Percentiles rank a stretch among this genome's conserved stretches.
Evolutionary conservation across 306 rosid species (phyloP).

Genomic region (Fagus sylvatica): DNA sequence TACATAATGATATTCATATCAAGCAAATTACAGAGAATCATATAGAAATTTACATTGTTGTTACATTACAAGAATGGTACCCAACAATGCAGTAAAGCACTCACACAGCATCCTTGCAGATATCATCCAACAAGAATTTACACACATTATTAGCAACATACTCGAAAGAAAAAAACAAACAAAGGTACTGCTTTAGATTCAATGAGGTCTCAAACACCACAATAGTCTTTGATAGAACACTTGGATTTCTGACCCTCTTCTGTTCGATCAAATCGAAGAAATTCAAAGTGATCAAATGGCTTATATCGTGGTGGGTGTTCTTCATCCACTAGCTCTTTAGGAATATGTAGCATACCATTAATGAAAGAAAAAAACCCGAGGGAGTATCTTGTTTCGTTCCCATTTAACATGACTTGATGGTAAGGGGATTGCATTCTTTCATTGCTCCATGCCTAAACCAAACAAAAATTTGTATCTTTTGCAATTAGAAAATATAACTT

Average conservation of each 20-base stretch:
- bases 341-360: conserved; percentile 37
- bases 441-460: conserved; percentile 48
- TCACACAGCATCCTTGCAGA: too few species aligned
- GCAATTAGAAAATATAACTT: too few species aligned
- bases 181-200: too few species aligned
- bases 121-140: too few species aligned
- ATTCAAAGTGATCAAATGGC: conserved; percentile 38
- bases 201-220: conserved; percentile 26
- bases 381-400: conserved; percentile 37
- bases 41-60: too few species aligned
- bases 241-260: conserved; percentile 24
- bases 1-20: too few species aligned
- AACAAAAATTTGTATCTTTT: too few species aligned
- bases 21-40: too few species aligned
- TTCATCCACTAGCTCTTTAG: conserved; percentile 39
- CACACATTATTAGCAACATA: too few species aligned
- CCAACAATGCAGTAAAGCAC: too few species aligned
- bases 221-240: conserved; percentile 34
- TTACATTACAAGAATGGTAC: too few species aligned
- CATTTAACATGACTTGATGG: conserved; percentile 41
- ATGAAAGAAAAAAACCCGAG: conserved; percentile 41
- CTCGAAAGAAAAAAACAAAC: too few species aligned
- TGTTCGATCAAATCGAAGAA: conserved; percentile 31
- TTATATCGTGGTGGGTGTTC: conserved; percentile 28
- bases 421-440: conserved; percentile 39